A percentile compares a stretch with the other conserved stretches of the same genome.
Evolutionary conservation across 2,329 filamentous ascomycete genomes (phyloP).

Genomic region (Ilyonectria robusta): DNA sequence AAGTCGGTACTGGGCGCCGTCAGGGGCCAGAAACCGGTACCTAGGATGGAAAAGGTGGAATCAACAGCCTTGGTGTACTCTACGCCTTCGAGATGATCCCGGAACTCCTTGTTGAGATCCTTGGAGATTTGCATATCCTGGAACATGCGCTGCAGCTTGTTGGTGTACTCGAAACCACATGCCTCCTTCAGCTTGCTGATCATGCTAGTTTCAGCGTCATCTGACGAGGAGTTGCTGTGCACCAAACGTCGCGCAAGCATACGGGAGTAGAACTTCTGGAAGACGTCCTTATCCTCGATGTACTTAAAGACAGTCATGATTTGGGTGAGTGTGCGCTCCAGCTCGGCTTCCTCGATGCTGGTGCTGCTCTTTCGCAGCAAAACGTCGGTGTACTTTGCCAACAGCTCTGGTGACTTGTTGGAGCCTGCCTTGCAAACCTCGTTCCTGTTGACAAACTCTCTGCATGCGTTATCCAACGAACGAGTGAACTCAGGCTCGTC

Average conservation of each 20-base stretch:
- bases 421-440: conserved; percentile 94
- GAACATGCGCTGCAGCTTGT: conserved; percentile 99
- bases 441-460: conserved; percentile 98
- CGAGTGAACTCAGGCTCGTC: conserved; percentile 98
- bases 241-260: conserved; percentile 96
- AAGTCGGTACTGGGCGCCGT: conserved; percentile 90
- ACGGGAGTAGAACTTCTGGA: conserved; percentile 99
- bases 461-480: conserved; percentile 95
- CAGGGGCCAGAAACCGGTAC: conserved; percentile 97
- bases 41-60: conserved; percentile 91
- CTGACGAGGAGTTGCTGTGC: conserved; percentile 94
- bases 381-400: conserved; percentile 96
- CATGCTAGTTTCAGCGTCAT: conserved; percentile 99
- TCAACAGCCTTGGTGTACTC: conserved; percentile 79
- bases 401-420: conserved; percentile 92
- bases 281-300: conserved; percentile 99
- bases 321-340: conserved; percentile 89
- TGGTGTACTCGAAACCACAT: conserved; percentile 98
- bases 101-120: conserved; percentile 92
- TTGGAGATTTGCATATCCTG: conserved; percentile 99
- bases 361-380: conserved; percentile 93
- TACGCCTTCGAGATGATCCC: conserved; percentile 75
- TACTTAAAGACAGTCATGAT: conserved; percentile 99
- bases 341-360: conserved; percentile 92
- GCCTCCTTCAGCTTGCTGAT: conserved; percentile 99